Evolutionary conservation across 305 asterid genomes (phyloP), one percentile per base, ranked within the genome.

Genomic region (Solanum hybrid): DNA sequence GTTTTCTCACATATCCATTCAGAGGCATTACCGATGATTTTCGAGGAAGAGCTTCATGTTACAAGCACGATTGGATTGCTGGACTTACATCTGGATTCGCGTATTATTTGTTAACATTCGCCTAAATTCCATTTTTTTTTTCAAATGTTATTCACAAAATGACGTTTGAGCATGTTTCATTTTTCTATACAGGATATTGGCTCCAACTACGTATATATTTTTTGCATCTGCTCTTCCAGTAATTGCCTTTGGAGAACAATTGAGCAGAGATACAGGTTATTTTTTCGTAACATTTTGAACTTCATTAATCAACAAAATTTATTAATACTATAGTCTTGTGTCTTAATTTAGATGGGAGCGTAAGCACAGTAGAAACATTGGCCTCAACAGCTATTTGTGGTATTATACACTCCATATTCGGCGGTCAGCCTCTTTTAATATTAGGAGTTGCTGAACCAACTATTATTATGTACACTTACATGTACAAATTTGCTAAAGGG

Each of bases 381-480:
- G 91, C 94, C 42, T 96, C 99, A 5, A 96, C 99, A 3, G 98
- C 99, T 34, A 88, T 96, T 10, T 95, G 98, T 89, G 98, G 99
- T 28, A 89, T 96, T 79, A 94, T 96, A 42, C 99, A 96, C 88
- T 92, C 98, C 9, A 89, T 95, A 10, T 79, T 96, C 22, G 99
- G 99, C 26, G 98, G 99, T 12, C 98, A 96, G 81, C 99, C 99
- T 11, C 92, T 96, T 90, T 12, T 96, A 89, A 94, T 96, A 86
- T 26, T 95, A 46, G 99, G 99, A 90, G 98, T 96, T 88, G 99
- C 98, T 40, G 98, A 96, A 88, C 99, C 98, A 2, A 96, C 98
- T 33, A 93, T 96, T 77, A 96, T 96, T 24, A 96, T 96, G 99
- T 96, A 96, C 93, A 87, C 92, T 2, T 96, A 96, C 88, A 89